Percentiles rank a stretch among this genome's conserved stretches.
Evolutionary conservation across 164 flowering plant species (phyloP).

Genomic region (Aristolochia fimbriata): DNA sequence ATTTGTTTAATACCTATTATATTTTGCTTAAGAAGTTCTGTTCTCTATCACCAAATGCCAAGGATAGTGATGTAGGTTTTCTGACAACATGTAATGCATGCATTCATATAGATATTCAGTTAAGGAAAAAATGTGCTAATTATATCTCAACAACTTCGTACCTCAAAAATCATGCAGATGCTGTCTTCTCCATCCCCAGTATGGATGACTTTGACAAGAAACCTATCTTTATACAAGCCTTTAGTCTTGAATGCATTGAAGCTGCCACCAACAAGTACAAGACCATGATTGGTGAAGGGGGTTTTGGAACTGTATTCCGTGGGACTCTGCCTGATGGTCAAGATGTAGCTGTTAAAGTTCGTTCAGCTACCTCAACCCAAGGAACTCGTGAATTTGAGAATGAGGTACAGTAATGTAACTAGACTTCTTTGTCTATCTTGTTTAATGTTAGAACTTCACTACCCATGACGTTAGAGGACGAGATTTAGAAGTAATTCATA

Average conservation of each 20-base stretch:
- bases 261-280: conserved; percentile 43
- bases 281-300: conserved; percentile 77
- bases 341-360: conserved; percentile 82
- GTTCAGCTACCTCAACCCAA: conserved; percentile 74
- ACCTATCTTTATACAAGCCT: conserved; percentile 37
- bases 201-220: conserved; percentile 30
- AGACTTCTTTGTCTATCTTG: background rate
- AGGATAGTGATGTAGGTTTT: no score
- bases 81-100: no score
- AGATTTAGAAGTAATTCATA: no score
- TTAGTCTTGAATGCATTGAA: conserved; percentile 40
- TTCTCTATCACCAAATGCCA: no score
- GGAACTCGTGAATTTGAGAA: conserved; percentile 82
- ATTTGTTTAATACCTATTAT: no score
- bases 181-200: conserved; percentile 41
- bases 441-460: no score
- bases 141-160: no score
- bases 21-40: no score
- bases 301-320: conserved; percentile 70
- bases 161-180: conserved; percentile 32
- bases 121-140: no score
- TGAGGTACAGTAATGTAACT: conserved; percentile 35
- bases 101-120: no score
- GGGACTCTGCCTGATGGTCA: conserved; percentile 58
- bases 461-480: no score